Conservation (phyloP, 495 filamentous ascomycete species). For the Neurospora cerealis region DNA sequence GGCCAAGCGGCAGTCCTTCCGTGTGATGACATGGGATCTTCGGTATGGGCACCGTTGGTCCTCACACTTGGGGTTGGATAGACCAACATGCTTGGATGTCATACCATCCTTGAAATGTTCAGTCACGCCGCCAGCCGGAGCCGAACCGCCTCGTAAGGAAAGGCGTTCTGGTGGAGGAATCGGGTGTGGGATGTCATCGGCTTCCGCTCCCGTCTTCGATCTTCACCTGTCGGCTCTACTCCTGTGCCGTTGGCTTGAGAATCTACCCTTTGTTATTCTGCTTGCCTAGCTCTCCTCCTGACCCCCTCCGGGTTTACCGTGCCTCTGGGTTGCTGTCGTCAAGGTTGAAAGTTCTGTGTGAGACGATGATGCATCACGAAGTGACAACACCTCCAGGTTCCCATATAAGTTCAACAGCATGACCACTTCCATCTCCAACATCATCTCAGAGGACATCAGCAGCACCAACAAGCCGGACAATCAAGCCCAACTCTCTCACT, state of each 20-base stretch:
- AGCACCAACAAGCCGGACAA: neutral
- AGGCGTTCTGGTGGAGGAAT: neutral
- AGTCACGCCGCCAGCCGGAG: neutral
- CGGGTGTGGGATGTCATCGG: neutral
- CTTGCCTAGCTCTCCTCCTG: neutral
- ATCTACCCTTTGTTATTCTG: neutral
- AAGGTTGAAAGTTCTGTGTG: neutral
- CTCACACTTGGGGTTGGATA: neutral
- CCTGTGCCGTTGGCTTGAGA: neutral
- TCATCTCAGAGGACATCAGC: neutral
- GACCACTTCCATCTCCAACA: neutral
- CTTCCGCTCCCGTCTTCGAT: neutral
- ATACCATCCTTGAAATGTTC: neutral
- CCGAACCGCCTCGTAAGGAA: neutral
- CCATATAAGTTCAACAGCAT: neutral
- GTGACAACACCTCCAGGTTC: neutral
- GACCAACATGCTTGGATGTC: neutral
- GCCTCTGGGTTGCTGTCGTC: neutral
- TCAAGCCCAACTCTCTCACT: constrained; percentile 8
- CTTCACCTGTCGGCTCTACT: neutral
- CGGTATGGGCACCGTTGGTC: neutral
- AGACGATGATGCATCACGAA: neutral
- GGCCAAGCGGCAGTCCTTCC: neutral
- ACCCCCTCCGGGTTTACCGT: neutral
- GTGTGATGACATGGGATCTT: neutral